Percentiles rank a stretch among this genome's conserved stretches.
Conservation (phyloP, 257 asterid species). For the Gardenia jasminoides region DNA sequence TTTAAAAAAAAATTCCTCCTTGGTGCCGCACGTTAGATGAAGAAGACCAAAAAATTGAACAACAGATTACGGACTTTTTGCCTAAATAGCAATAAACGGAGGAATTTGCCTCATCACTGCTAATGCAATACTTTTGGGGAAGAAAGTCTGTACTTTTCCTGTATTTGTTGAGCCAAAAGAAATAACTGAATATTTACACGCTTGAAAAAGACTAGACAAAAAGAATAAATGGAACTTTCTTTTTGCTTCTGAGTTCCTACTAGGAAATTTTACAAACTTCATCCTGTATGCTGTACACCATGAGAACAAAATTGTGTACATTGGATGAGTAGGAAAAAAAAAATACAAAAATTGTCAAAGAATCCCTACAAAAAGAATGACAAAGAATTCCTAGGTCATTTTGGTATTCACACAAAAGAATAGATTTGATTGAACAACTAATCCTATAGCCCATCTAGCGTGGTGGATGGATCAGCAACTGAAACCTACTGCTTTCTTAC, state of each 20-base stretch:
- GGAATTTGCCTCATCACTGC: no score
- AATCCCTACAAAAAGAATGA: constrained; percentile 32
- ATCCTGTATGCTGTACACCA: constrained; percentile 29
- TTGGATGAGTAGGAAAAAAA: neutral
- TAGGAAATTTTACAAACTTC: constrained; percentile 38
- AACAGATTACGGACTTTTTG: no score
- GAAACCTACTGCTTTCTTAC: constrained; percentile 15
- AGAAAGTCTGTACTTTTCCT: no score
- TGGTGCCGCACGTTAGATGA: no score
- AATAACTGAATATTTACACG: neutral
- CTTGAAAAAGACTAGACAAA: neutral
- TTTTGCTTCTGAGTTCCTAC: constrained; percentile 10
- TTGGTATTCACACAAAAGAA: constrained; percentile 49
- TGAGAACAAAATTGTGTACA: constrained; percentile 46
- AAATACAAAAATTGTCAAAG: constrained; percentile 19
- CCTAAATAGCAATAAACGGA: no score
- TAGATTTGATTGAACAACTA: constrained; percentile 31
- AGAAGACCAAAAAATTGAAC: no score
- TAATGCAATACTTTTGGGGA: no score
- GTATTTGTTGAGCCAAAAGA: neutral
- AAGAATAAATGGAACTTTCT: constrained; percentile 12
- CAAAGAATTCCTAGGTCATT: constrained; percentile 41
- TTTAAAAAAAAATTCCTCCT: no score
- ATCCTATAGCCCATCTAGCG: constrained; percentile 12
- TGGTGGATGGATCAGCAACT: constrained; percentile 10